Evolutionary conservation across 163 green algal species (phyloP).

Genomic region (Prototheca cutis): DNA sequence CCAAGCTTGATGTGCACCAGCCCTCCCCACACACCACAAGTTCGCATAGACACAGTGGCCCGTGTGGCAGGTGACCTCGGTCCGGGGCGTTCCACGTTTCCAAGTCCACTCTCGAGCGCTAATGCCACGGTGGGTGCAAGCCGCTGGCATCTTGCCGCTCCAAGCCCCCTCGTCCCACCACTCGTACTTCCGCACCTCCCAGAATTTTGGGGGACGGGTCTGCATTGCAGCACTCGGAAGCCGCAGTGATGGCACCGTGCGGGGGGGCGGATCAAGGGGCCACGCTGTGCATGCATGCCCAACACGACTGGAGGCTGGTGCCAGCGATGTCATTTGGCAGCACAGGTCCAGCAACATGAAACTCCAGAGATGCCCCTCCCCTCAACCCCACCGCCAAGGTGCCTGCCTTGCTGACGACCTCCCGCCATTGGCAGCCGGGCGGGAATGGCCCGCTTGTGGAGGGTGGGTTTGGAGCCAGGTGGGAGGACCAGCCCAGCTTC

Average conservation of each 20-base stretch:
- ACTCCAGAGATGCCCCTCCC: too few relatives aligned
- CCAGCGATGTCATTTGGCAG: too few relatives aligned
- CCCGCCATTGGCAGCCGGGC: constrained; percentile 61
- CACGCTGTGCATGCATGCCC: too few relatives aligned
- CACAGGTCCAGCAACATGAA: too few relatives aligned
- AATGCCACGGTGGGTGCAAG: constrained; percentile 37
- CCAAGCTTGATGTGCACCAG: neutral
- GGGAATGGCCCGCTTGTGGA: constrained; percentile 47
- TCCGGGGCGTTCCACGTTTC: constrained; percentile 35
- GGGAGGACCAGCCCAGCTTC: too few relatives aligned
- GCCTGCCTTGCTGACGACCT: constrained; percentile 21
- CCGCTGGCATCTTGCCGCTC: constrained; percentile 33
- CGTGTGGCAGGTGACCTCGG: constrained; percentile 39
- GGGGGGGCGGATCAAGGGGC: too few relatives aligned
- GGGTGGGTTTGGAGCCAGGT: neutral
- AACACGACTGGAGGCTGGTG: too few relatives aligned
- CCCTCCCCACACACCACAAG: constrained; percentile 41
- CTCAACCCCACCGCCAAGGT: too few relatives aligned
- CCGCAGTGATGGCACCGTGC: too few relatives aligned
- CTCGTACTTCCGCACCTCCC: constrained; percentile 48
- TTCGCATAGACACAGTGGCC: constrained; percentile 67
- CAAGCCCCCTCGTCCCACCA: constrained; percentile 55
- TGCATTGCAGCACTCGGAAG: constrained; percentile 2
- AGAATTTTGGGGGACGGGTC: constrained; percentile 18
- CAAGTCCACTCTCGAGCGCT: constrained; percentile 24